These are phyloP conservation scores for Chrysoporthe deuterocubensis DNA, from an alignment of 2,329 filamentous ascomycete genomes.

Conservation along the genomic window DNA sequence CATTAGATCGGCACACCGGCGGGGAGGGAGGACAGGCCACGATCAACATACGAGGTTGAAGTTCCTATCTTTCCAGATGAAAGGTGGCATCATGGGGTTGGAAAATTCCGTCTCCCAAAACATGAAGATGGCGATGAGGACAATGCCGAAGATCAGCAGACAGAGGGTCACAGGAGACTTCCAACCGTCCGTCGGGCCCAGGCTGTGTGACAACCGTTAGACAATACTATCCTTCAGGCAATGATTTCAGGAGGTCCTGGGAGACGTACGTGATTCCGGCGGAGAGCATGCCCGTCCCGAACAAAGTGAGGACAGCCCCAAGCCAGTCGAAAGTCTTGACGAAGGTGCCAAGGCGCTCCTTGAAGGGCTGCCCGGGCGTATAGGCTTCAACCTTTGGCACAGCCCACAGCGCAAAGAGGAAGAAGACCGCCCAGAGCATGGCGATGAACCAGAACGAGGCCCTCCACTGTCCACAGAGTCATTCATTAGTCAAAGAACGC, in stretches of 20 bases:
- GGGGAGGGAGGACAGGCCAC: not conserved
- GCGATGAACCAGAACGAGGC: slow-evolving; percentile 65
- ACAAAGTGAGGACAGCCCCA: slow-evolving; percentile 63
- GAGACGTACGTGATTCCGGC: slow-evolving; percentile 58
- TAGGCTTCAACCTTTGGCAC: slow-evolving; percentile 59
- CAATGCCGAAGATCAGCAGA: slow-evolving; percentile 62
- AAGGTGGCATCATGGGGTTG: slow-evolving; percentile 56
- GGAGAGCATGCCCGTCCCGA: slow-evolving; percentile 69
- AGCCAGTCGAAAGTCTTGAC: slow-evolving; percentile 64
- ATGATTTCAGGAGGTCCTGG: slow-evolving; percentile 4
- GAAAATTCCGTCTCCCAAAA: slow-evolving; percentile 63
- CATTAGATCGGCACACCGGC: too few relatives aligned
- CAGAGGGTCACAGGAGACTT: slow-evolving; percentile 64
- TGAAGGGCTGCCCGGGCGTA: slow-evolving; percentile 42
- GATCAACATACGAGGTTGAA: slow-evolving; percentile 59
- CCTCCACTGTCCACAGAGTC: slow-evolving; percentile 52
- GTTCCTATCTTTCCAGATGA: slow-evolving; percentile 64
- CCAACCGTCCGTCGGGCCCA: slow-evolving; percentile 66
- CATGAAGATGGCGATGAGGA: slow-evolving; percentile 60
- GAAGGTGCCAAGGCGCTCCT: slow-evolving; percentile 43
- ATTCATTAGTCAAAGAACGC: not conserved
- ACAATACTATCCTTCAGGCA: not conserved
- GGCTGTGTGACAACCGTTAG: slow-evolving; percentile 24
- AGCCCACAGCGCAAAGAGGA: slow-evolving; percentile 61
- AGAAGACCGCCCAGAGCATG: slow-evolving; percentile 66